Evolutionary conservation across 2,329 filamentous ascomycete genomes (phyloP), one percentile per base, ranked within the genome.

Genomic region (Claviceps sp.): DNA sequence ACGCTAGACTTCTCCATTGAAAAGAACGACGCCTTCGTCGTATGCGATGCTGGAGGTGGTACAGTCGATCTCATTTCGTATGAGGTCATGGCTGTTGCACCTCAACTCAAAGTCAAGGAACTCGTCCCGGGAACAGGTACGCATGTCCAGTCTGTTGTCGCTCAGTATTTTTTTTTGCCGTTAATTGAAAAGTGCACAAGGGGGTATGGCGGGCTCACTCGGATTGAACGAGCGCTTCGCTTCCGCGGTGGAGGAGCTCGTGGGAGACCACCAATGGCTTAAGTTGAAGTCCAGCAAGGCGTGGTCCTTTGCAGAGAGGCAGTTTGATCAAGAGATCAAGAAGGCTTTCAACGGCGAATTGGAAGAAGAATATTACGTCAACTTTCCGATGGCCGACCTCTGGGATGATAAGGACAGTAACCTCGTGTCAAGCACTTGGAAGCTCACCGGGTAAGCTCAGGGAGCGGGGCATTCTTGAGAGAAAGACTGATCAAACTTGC

Each of bases 61-160:
- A 77, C 74, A 1, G 74, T 75, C 1, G 75, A 78, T 58, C 62
- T 78, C n/a, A 77, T 78, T 52, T 73, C 72, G 11, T 78, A 78
- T 55, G 70, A 72, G 51, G 68, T 78, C 40, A 67, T 47, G 20
- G 16, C 42, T 16, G 24, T 37, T 18, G 4, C 9, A 4, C 61
- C 61, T 1, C 53, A 5, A 2, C 52, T 62, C 0, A 20, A 58
- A 18, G 36, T 61, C 1, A 60, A 54, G 11, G 61, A 63, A 48
- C n/a, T 62, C 0, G 58, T 63, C 5, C 60, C 58, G 0, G 60
- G 61, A 11, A 57, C 51, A 48, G 60, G 60, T 59, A 54, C 20
- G 49, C 18, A 7, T 24, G 2, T 24, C n/a, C n/a, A n/a, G n/a
- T n/a, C n/a, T n/a, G n/a, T n/a, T n/a, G n/a, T n/a, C n/a, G n/a